Evolutionary conservation across 2,329 filamentous ascomycete species (phyloP), one percentile per base, ranked within the genome.

Genomic region (Zasmidium citrigriseum): DNA sequence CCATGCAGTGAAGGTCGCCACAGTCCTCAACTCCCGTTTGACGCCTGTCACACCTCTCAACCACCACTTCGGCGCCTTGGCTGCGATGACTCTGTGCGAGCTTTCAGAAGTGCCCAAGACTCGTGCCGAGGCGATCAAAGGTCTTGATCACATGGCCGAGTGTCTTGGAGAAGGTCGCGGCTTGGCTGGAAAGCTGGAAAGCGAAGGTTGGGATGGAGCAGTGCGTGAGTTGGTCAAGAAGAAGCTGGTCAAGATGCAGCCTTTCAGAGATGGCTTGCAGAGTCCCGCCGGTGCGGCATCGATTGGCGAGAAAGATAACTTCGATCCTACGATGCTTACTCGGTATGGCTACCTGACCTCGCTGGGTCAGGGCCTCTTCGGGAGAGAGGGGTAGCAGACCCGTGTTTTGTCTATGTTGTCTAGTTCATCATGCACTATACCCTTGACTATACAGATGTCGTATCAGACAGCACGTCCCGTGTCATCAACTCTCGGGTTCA

Each of bases 51-150:
- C 81, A 54, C 88, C 88, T 0, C 75, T 91, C 46, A 86, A 85
- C 55, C 86, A 90, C 68, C 86, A 91, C 68, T 88, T 88, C 63
- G 82, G 82, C 54, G 81, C 80, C 12, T 77, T 90, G 10, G 80
- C 82, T 1, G 78, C 83, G 11, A 77, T 89, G 67, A 82, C 83
- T n/a, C 76, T 91, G 3, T 73, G 84, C 49, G 84, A 87, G 63
- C 77, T 90, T 29, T 75, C 76, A 27, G 83, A 82, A 64, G 73
- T 82, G 9, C 81, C 85, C 9, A 78, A 76, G 60, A 84, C 82
- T 2, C 80, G 79, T 46, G 82, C 85, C 4, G 84, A 87, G 63
- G 86, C 86, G 0, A 77, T 77, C 14, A 76, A 77, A 57, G 76
- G 84, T 7, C 77, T 88, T 22, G 81, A 79, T 60, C 79, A 83